Evolutionary conservation across 345 rosid genomes (phyloP), one percentile per base, ranked within the genome.

Genomic region (Eucalyptus marginata): DNA sequence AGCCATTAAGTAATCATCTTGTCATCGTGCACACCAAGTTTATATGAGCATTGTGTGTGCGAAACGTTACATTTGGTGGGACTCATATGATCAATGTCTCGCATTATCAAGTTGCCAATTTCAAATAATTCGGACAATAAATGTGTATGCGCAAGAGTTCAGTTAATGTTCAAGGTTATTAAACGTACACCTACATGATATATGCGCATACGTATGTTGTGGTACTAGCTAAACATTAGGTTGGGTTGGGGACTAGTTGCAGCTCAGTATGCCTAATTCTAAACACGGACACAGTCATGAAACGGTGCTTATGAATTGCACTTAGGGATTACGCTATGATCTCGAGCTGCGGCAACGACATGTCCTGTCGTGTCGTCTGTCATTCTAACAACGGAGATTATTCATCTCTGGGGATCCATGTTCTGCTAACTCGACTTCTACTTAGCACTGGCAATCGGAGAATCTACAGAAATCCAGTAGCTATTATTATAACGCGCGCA

Each of bases 51-150:
- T 16, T 2, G 13, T 68, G 43, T 10, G 24, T 8, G 80, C 18
- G 1, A 33, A 68, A 8, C 20, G 3, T 31, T 16, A 36, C 24
- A 68, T 68, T 4, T 68, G 43, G 43, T 68, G 12, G 43, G 80
- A 68, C 22, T 36, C 43, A 68, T 31, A 68, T 33, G 80, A 31
- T 68, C 17, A 31, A 31, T 16, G 80, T 5, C 22, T 8, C 80
- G 2, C 24, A 14, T 64, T n/a, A n/a, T n/a, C 0, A 4, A 0
- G 36, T 31, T 14, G 20, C 10, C 0, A 3, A 64, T 64, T 64
- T 31, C 36, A 8, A 7, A 68, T 16, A 68, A 31, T 31, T 5
- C 2, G 13, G 0, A 36, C 4, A 4, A 16, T 33, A 68, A 8
- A 16, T 68, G 24, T 33, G 58, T 52, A 52, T 1, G 4, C 4